Evolutionary conservation across 129 eudicot genomes (phyloP).

Genomic region (Centaurea solstitialis): DNA sequence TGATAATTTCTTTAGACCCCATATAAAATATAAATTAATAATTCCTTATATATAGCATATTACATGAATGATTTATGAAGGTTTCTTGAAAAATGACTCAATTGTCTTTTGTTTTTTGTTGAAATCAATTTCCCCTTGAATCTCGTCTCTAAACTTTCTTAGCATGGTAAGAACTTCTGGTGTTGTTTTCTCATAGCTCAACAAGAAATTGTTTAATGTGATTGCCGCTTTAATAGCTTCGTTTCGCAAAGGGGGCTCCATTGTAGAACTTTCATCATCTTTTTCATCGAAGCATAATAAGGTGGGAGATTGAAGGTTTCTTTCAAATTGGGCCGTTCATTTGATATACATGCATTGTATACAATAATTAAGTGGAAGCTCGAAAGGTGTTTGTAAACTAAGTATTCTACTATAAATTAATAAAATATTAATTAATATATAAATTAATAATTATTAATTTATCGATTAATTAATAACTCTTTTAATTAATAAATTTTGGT

Average conservation of each 20-base stretch:
- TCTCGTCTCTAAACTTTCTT: constrained; percentile 42
- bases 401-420: too few species aligned
- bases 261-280: too few species aligned
- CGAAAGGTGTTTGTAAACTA: too few species aligned
- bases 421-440: too few species aligned
- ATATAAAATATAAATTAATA: constrained; percentile 33
- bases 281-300: background rate
- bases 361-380: too few species aligned
- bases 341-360: too few species aligned
- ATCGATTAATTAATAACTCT: too few species aligned
- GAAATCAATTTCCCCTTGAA: constrained; percentile 42
- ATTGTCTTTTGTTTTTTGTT: constrained; percentile 37
- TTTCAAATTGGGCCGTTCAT: too few species aligned
- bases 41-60: constrained; percentile 31
- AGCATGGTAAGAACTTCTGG: constrained; percentile 37
- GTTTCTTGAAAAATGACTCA: constrained; percentile 31
- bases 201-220: constrained; percentile 30
- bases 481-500: too few species aligned
- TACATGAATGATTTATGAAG: constrained; percentile 27
- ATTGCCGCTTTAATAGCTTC: constrained; percentile 17
- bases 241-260: too few species aligned
- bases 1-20: constrained; percentile 39
- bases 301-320: too few species aligned
- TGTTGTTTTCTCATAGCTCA: constrained; percentile 27
- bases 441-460: too few species aligned